These are phyloP conservation scores for Circinella minor DNA, from an alignment of 371 early-diverging fungal genomes.

Conservation along the genomic window DNA sequence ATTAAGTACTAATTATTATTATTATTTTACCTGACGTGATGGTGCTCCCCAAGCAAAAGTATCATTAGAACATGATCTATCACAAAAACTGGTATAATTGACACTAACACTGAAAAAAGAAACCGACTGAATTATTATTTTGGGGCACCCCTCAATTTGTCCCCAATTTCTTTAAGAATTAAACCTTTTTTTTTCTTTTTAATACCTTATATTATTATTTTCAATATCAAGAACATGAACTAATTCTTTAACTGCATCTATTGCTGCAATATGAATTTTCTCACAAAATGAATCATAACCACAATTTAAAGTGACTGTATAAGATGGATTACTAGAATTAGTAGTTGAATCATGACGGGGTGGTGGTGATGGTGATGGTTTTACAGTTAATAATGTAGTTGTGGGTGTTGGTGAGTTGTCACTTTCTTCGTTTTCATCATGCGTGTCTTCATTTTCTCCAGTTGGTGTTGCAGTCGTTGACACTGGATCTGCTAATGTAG, in stretches of 20 bases:
- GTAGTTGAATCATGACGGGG: not conserved
- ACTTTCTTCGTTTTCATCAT: not conserved
- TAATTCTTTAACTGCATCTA: slow-evolving; percentile 1
- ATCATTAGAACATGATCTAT: slow-evolving; percentile 35
- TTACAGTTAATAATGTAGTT: not conserved
- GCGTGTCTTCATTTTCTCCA: not conserved
- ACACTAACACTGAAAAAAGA: not conserved
- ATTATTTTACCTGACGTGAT: slow-evolving; percentile 34
- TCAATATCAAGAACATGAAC: not conserved
- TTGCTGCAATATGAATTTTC: not conserved
- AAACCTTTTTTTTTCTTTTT: not conserved
- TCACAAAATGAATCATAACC: not conserved
- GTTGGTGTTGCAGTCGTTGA: not conserved
- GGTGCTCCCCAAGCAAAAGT: slow-evolving; percentile 50
- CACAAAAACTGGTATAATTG: slow-evolving; percentile 37
- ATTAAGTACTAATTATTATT: not conserved
- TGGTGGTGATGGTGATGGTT: not conserved
- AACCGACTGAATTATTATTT: not conserved
- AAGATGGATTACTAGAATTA: not conserved
- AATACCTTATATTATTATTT: slow-evolving; percentile 4
- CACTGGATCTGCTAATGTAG: not conserved
- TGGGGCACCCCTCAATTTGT: not conserved
- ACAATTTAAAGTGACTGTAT: not conserved
- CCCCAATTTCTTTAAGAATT: not conserved
- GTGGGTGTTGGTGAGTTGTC: not conserved